These are phyloP conservation scores for Erythrophleum ivorense DNA, from an alignment of 331 rosid genomes.

Conservation along the genomic window DNA sequence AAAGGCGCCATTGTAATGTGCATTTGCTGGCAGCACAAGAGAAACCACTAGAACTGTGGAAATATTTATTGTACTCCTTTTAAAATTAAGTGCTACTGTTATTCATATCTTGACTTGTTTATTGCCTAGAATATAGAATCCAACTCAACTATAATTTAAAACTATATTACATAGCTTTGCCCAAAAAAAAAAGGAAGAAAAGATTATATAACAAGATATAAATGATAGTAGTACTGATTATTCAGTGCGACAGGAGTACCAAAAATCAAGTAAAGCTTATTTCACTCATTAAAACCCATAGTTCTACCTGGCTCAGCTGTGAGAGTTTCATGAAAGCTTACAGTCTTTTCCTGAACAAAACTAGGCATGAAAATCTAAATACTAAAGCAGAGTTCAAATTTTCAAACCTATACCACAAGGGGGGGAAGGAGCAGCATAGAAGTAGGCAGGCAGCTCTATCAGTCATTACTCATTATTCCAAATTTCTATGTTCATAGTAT, in stretches of 20 bases:
- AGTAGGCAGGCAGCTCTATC: neutral
- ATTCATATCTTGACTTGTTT: neutral
- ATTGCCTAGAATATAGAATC: neutral
- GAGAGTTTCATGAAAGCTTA: neutral
- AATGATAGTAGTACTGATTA: neutral
- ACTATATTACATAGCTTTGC: neutral
- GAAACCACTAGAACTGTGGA: conserved; percentile 22
- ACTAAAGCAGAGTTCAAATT: neutral
- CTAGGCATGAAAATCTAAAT: neutral
- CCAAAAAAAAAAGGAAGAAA: neutral
- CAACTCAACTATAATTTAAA: too few species aligned
- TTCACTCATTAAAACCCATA: neutral
- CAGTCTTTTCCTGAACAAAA: neutral
- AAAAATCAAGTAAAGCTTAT: conserved; percentile 1
- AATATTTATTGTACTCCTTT: neutral
- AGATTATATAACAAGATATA: neutral
- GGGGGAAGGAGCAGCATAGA: neutral
- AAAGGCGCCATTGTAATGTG: neutral
- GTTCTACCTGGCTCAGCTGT: neutral
- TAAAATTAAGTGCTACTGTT: neutral
- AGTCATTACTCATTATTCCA: neutral
- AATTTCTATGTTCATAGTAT: conserved; percentile 7
- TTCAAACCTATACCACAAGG: neutral
- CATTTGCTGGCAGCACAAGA: conserved; percentile 21
- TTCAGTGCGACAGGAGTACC: neutral